Base-by-base conservation (phyloP, 2,329 filamentous ascomycete species). In the Monosporascus sp. region DNA sequence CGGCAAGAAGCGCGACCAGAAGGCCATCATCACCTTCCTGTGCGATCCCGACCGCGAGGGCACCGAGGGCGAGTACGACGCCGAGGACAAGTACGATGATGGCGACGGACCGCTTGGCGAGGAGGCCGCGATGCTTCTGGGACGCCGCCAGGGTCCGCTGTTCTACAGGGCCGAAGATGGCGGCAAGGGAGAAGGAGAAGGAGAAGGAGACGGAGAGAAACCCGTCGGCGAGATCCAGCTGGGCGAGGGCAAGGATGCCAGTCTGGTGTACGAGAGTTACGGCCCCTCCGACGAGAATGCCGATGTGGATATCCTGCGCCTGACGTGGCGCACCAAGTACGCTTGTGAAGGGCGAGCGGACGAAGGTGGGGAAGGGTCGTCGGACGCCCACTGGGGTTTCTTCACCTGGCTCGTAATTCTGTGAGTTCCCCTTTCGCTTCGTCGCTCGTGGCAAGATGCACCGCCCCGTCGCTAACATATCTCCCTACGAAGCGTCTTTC, bases 351-450 rank as follows among this genome's bases (percentile, higher is more conserved):
- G 73, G 27, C 59, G 59, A 38, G 58, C 58, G 5, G 64, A 70
- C 63, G 62, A 69, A 75, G 48, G 73, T 76, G 17, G 75, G 73
- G 74, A 76, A 40, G 60, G 66, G 43, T 69, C 73, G 54, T 75
- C 76, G 53, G 76, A 77, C 51, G 71, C 71, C 19, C 80, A 84
- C 66, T 97, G 93, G 94, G 94, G 94, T 2, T 94, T 97, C 77
- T 97, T 97, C 66, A 97, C 93, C 19, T 99, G 94, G 94, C 83
- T 97, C 66, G 83, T 97, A 61, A 85, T 99, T 61, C 84, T 97
- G 91, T 96, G 74, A 79, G 89, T 79, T 59, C 17, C 27, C 44
- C 52, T 41, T 49, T 48, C 47, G 9, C n/a, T 49, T 36, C n/a
- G n/a, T 31, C n/a, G 45, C 51, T 47, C 36, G 43, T 41, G 2